Evolutionary conservation across 2,329 filamentous ascomycete species (phyloP).

Genomic region (Hypocreales sp.): DNA sequence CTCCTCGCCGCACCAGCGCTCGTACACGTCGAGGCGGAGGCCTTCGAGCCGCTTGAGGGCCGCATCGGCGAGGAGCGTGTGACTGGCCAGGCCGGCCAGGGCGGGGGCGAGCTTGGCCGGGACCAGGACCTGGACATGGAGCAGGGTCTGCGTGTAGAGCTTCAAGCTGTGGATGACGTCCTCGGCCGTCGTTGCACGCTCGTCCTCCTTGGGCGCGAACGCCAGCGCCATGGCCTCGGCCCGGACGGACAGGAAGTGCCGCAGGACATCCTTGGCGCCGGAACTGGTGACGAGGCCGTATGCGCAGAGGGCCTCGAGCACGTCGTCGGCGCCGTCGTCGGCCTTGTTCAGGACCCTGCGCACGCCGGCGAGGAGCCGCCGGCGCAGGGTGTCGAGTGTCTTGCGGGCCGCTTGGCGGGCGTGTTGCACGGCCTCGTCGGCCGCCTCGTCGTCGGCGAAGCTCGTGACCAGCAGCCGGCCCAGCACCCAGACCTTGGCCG

Average conservation of each 20-base stretch:
- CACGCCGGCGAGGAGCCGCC: slow-evolving; percentile 49
- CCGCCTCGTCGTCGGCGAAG: slow-evolving; percentile 33
- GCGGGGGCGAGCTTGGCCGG: slow-evolving; percentile 57
- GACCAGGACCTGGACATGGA: slow-evolving; percentile 62
- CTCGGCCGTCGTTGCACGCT: slow-evolving; percentile 20
- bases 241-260: slow-evolving; percentile 63
- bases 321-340: slow-evolving; percentile 33
- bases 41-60: slow-evolving; percentile 51
- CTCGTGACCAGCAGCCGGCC: slow-evolving; percentile 62
- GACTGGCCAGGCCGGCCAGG: slow-evolving; percentile 51
- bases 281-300: slow-evolving; percentile 72
- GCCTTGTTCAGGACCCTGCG: slow-evolving; percentile 53
- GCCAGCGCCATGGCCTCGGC: slow-evolving; percentile 50
- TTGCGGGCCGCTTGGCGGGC: slow-evolving; percentile 46
- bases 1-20: slow-evolving; percentile 68
- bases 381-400: slow-evolving; percentile 45
- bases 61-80: slow-evolving; percentile 56
- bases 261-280: slow-evolving; percentile 61
- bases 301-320: slow-evolving; percentile 64
- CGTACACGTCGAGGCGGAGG: slow-evolving; percentile 61
- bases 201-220: slow-evolving; percentile 35
- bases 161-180: slow-evolving; percentile 49
- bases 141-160: slow-evolving; percentile 62
- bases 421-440: slow-evolving; percentile 16
- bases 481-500: slow-evolving; percentile 60